Evolutionary conservation across 441 rosid genomes (phyloP).

Genomic region (Raphanus hybrid): DNA sequence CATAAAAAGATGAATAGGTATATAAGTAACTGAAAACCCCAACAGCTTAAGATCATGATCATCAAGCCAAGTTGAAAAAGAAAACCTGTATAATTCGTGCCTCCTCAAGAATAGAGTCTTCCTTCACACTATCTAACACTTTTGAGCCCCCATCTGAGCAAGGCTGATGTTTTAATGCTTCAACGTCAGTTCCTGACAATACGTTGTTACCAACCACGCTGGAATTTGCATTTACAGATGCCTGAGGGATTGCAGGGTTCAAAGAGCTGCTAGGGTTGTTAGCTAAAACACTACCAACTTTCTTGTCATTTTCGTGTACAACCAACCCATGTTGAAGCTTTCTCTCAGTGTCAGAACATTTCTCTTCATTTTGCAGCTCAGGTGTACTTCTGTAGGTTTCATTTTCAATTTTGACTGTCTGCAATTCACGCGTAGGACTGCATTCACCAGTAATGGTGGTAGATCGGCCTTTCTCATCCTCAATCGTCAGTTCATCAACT

Average conservation of each 20-base stretch:
- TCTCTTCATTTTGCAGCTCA: slow-evolving; percentile 54
- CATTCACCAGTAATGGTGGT: slow-evolving; percentile 42
- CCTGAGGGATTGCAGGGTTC: slow-evolving; percentile 48
- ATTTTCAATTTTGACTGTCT: slow-evolving; percentile 55
- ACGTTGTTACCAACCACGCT: slow-evolving; percentile 48
- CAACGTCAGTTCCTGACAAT: slow-evolving; percentile 46
- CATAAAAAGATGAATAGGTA: slow-evolving; percentile 29
- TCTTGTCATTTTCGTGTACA: slow-evolving; percentile 47
- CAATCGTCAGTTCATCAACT: slow-evolving; percentile 55
- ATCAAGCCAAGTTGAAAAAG: slow-evolving; percentile 37
- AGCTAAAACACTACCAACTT: slow-evolving; percentile 39
- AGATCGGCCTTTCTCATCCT: slow-evolving; percentile 44
- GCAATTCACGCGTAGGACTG: slow-evolving; percentile 42
- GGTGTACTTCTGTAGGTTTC: slow-evolving; percentile 44
- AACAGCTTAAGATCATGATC: slow-evolving; percentile 28
- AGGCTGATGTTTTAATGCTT: slow-evolving; percentile 52
- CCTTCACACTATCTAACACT: slow-evolving; percentile 62
- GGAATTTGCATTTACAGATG: slow-evolving; percentile 45
- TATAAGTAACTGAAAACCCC: slow-evolving; percentile 30
- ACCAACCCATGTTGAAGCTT: slow-evolving; percentile 47
- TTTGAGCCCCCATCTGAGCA: slow-evolving; percentile 49
- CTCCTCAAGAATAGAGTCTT: slow-evolving; percentile 90
- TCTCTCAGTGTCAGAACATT: slow-evolving; percentile 47
- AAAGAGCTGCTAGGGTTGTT: slow-evolving; percentile 42
- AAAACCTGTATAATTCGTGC: slow-evolving; percentile 87